phyloP scores from a whole-genome alignment of 208 protist species.

The Crithidia bombi region DNA sequence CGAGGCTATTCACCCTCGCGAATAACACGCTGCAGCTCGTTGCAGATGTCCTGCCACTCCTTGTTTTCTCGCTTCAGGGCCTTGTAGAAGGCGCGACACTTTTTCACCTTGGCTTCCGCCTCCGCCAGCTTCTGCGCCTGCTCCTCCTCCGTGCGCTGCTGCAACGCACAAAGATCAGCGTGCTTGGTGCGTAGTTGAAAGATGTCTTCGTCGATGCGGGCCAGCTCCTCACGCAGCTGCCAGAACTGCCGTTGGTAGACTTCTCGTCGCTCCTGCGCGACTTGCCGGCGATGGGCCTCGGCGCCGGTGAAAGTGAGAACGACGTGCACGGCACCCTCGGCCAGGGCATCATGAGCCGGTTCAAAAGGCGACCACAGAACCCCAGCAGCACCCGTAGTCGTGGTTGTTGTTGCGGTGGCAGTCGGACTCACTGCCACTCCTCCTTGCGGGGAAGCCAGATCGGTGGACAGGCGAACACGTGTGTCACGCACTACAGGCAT shows the following conservation, averaged over 20 bases:
- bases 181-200: slow-evolving; percentile 32
- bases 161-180: slow-evolving; percentile 37
- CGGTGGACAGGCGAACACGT: slow-evolving; percentile 3
- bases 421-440: neutral
- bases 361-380: slow-evolving; percentile 25
- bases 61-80: slow-evolving; percentile 55
- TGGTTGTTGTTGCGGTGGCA: neutral
- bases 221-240: slow-evolving; percentile 54
- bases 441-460: neutral
- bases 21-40: slow-evolving; percentile 47
- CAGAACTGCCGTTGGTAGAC: slow-evolving; percentile 43
- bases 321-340: slow-evolving; percentile 31
- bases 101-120: slow-evolving; percentile 41
- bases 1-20: slow-evolving; percentile 9
- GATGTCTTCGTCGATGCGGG: slow-evolving; percentile 46
- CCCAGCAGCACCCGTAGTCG: neutral
- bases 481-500: slow-evolving; percentile 5
- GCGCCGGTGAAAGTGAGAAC: slow-evolving; percentile 28
- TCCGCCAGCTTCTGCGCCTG: slow-evolving; percentile 40
- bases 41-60: slow-evolving; percentile 58
- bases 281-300: slow-evolving; percentile 34
- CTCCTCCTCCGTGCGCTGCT: slow-evolving; percentile 17
- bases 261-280: slow-evolving; percentile 16
- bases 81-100: slow-evolving; percentile 34
- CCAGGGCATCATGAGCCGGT: slow-evolving; percentile 10